Evolutionary conservation across 2,329 filamentous ascomycete genomes (phyloP), one percentile per base, ranked within the genome.

Genomic region (Fusarium sulawesiense): DNA sequence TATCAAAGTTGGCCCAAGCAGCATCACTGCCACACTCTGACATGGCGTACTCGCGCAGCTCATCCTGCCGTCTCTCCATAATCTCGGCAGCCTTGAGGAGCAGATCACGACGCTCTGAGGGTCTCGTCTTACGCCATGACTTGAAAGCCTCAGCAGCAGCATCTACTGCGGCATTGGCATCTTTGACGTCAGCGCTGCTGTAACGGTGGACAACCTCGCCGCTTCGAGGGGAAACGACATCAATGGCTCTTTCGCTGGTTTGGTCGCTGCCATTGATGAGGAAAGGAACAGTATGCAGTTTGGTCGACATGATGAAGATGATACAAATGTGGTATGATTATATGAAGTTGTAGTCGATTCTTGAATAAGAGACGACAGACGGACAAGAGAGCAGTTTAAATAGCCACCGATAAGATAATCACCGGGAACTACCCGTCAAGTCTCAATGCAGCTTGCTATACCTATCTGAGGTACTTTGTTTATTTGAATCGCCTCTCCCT

Each of bases 21-120:
- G 58, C 60, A 23, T 77, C 66, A 41, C 76, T 79, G 29, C 79
- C 83, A 1, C 83, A 86, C 77, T 89, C 87, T 6, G 79, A 72
- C 57, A 82, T 80, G 83, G 92, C 88, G 77, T 89, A 90, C 30
- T 82, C 76, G 12, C 79, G 80, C 20, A 93, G 78, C 77, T 94
- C 91, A 9, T 88, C 84, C 23, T 82, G 81, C 11, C 91, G 86
- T 30, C 78, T 79, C 42, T 87, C 82, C 64, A 94, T 82, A 50
- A 94, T 80, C 11, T 89, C 87, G 12, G 91, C 89, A 0, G 91
- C 90, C 76, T 88, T 89, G 61, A 91, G 81, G 62, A 97, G 84
- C 68, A 97, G 88, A 69, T 91, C 87, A 37, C 92, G 89, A 41
- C 92, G 90, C 25, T 84, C 76, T 25, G 82, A 76, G 2, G 89